Evolutionary conservation across 768 basidiomycete species (phyloP).

Genomic region (Sutorius australiensis): DNA sequence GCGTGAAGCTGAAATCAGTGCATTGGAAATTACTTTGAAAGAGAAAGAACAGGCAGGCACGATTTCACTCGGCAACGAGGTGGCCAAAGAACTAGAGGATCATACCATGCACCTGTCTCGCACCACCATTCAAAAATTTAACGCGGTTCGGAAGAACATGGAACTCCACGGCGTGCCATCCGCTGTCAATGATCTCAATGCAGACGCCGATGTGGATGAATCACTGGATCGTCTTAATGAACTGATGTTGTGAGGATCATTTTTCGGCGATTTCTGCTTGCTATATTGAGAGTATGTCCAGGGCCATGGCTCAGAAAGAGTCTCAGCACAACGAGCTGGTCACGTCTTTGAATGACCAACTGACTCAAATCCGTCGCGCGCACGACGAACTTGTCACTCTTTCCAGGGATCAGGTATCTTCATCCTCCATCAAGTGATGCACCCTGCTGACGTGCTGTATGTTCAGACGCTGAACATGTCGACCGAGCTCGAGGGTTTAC

Average conservation of each 20-base stretch:
- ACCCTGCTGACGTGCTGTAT: not conserved
- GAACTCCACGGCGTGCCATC: conserved; percentile 42
- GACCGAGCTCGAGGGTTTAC: conserved; percentile 74
- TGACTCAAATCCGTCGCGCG: conserved; percentile 67
- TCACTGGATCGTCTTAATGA: conserved; percentile 81
- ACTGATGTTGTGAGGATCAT: conserved; percentile 74
- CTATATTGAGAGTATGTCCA: conserved; percentile 30
- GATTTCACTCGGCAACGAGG: not conserved
- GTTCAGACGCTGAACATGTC: conserved; percentile 81
- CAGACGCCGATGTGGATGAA: conserved; percentile 53
- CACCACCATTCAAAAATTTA: conserved; percentile 69
- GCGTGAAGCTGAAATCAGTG: conserved; percentile 84
- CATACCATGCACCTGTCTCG: conserved; percentile 53
- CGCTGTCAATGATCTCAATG: conserved; percentile 22
- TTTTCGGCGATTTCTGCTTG: conserved; percentile 2
- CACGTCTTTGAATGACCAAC: conserved; percentile 63
- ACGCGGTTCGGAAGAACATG: conserved; percentile 67
- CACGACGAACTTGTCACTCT: conserved; percentile 78
- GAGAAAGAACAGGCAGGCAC: conserved; percentile 30
- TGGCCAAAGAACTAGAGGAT: conserved; percentile 18
- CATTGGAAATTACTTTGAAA: conserved; percentile 57
- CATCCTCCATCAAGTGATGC: not conserved
- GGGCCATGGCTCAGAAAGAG: conserved; percentile 98
- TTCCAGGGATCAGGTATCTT: conserved; percentile 76
- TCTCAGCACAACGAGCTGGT: conserved; percentile 81